These are phyloP conservation scores for Kodamaea hsintzibuensis DNA, from an alignment of 805 yeast genomes.

Conservation along the genomic window DNA sequence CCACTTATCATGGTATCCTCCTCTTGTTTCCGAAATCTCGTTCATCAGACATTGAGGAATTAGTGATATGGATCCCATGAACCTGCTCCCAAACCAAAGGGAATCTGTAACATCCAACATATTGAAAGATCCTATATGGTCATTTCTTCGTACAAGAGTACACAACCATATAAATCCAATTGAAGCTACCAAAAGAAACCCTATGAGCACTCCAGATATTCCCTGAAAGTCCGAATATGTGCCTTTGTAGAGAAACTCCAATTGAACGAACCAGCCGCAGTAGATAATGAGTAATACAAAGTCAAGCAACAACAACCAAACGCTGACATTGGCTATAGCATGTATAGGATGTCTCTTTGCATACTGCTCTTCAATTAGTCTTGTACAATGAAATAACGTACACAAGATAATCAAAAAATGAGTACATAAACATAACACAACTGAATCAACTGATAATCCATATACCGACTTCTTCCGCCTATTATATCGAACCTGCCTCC, in stretches of 20 bases:
- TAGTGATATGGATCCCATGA: slow-evolving; percentile 23
- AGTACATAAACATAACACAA: neutral
- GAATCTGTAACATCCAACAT: slow-evolving; percentile 43
- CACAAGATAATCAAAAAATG: neutral
- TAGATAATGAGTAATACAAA: slow-evolving; percentile 11
- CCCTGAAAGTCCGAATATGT: slow-evolving; percentile 36
- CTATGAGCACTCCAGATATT: slow-evolving; percentile 22
- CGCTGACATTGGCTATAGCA: slow-evolving; percentile 22
- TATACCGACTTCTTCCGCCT: slow-evolving; percentile 5
- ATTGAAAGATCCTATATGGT: slow-evolving; percentile 18
- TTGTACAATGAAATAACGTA: slow-evolving; percentile 1
- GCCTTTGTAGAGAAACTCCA: slow-evolving; percentile 21
- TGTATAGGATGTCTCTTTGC: slow-evolving; percentile 35
- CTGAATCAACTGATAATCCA: slow-evolving; percentile 10
- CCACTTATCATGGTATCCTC: slow-evolving; percentile 6
- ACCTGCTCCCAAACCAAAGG: slow-evolving; percentile 37
- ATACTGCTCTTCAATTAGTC: slow-evolving; percentile 12
- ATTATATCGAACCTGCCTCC: slow-evolving; percentile 6
- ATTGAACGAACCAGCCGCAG: slow-evolving; percentile 25
- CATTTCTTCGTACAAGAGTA: neutral
- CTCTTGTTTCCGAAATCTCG: slow-evolving; percentile 7
- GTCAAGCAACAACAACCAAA: slow-evolving; percentile 18
- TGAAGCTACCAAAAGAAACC: slow-evolving; percentile 5
- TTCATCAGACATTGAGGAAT: slow-evolving; percentile 37
- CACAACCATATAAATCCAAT: slow-evolving; percentile 10